These are phyloP conservation scores for Globisporangium emineosum DNA, from an alignment of 352 stramenopile species.

Conservation along the genomic window DNA sequence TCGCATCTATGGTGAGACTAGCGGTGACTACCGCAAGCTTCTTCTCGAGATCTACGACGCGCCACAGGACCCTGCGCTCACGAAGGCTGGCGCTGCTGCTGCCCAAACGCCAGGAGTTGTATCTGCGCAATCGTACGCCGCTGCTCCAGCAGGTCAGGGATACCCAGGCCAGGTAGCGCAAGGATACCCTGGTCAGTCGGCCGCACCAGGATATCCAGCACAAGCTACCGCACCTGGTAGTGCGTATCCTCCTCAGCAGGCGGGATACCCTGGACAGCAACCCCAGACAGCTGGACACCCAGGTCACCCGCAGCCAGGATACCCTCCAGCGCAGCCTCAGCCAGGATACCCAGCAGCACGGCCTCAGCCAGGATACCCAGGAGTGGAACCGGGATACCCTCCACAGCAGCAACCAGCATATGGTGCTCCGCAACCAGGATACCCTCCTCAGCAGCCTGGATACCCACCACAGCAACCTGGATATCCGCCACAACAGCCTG, in stretches of 20 bases:
- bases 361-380: constrained; percentile 19
- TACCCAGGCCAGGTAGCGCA: constrained; percentile 16
- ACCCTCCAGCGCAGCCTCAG: constrained; percentile 22
- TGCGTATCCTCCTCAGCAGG: constrained; percentile 13
- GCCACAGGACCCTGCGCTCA: constrained; percentile 36
- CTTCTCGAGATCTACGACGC: constrained; percentile 67
- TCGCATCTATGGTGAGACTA: constrained; percentile 55
- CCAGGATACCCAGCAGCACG: constrained; percentile 24
- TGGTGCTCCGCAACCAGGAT: constrained; percentile 21
- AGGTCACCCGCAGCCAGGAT: constrained; percentile 17
- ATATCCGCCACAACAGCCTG: constrained; percentile 24
- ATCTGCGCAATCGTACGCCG: constrained; percentile 15
- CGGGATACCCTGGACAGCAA: constrained; percentile 9
- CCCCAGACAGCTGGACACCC: constrained; percentile 16
- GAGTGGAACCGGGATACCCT: constrained; percentile 25
- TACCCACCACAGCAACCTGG: constrained; percentile 11
- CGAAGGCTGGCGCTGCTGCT: constrained; percentile 8
- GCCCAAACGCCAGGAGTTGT: constrained; percentile 11
- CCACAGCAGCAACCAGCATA: constrained; percentile 21
- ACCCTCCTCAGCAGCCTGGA: constrained; percentile 25
- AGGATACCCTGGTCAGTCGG: constrained; percentile 15
- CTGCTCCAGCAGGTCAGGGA: constrained; percentile 13
- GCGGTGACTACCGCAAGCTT: constrained; percentile 60
- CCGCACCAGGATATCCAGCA: constrained; percentile 4
- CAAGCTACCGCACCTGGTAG: not conserved